Evolutionary conservation across 1,284 basidiomycete genomes (phyloP).

Genomic region (Exobasidium rhododendri): DNA sequence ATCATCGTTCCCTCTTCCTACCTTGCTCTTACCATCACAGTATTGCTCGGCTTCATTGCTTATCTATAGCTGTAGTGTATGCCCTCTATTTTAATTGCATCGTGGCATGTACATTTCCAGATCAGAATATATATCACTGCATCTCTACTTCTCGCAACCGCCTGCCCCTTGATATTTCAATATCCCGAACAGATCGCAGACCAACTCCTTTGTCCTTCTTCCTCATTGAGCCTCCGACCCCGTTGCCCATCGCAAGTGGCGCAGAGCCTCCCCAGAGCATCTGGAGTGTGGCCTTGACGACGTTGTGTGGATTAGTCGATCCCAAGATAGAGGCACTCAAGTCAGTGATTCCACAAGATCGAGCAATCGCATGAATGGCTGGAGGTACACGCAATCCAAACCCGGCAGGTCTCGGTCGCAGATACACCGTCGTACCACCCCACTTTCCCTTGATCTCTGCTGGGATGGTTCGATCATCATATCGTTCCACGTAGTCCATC

Average conservation of each 20-base stretch:
- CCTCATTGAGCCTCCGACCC: conserved; percentile 45
- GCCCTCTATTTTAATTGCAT: no score
- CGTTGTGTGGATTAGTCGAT: conserved; percentile 73
- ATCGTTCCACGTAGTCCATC: conserved; percentile 85
- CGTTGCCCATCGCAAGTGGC: conserved; percentile 49
- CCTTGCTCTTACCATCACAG: background rate
- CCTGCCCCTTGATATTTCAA: conserved; percentile 17
- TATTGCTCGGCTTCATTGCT: background rate
- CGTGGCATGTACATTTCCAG: no score
- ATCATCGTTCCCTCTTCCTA: background rate
- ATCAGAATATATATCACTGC: background rate
- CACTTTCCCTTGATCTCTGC: conserved; percentile 75
- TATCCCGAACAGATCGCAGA: conserved; percentile 26
- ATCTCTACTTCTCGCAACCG: conserved; percentile 12
- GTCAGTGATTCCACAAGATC: conserved; percentile 91
- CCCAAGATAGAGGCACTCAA: conserved; percentile 91
- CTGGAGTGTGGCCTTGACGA: conserved; percentile 58
- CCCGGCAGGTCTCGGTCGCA: conserved; percentile 80
- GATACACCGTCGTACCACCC: conserved; percentile 75
- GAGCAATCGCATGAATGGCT: conserved; percentile 77
- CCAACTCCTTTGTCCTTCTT: conserved; percentile 50
- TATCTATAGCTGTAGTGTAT: background rate
- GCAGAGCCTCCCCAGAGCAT: conserved; percentile 50
- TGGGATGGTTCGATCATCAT: conserved; percentile 87
- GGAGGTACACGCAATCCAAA: conserved; percentile 90